Percentiles rank a stretch among this genome's conserved stretches.
Conservation (phyloP, 441 rosid genomes). For the Erysimum cheiri region DNA sequence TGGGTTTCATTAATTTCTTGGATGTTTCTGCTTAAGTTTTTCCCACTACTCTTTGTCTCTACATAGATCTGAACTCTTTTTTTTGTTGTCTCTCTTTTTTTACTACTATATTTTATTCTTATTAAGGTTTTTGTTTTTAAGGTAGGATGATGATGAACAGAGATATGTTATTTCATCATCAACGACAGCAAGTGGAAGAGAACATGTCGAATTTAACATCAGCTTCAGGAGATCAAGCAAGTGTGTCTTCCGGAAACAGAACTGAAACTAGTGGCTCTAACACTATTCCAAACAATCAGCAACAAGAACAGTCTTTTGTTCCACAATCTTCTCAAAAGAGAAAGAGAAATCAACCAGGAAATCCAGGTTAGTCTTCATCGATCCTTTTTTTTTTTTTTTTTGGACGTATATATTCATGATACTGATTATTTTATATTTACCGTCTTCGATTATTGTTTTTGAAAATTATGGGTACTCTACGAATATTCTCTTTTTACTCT, state of each 20-base stretch:
- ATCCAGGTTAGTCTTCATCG: conserved; percentile 57
- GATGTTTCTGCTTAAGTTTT: conserved; percentile 38
- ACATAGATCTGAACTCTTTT: conserved; percentile 31
- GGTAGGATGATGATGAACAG: conserved; percentile 53
- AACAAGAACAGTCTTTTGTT: conserved; percentile 47
- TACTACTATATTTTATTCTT: not conserved
- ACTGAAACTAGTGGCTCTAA: conserved; percentile 48
- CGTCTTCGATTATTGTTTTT: not conserved
- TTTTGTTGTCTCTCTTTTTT: not conserved
- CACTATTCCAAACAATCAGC: conserved; percentile 43
- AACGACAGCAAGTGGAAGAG: conserved; percentile 53
- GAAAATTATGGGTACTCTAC: conserved; percentile 9
- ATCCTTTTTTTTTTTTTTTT: not conserved
- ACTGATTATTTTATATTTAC: not conserved
- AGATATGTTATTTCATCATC: conserved; percentile 57
- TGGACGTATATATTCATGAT: not conserved
- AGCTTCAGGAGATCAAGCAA: conserved; percentile 69
- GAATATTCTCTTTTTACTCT: conserved; percentile 31
- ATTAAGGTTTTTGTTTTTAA: conserved; percentile 1
- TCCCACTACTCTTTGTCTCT: conserved; percentile 29
- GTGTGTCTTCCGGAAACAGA: conserved; percentile 75
- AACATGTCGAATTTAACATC: conserved; percentile 91
- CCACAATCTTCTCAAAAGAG: conserved; percentile 54
- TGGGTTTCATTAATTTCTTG: conserved; percentile 37
- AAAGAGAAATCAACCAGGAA: conserved; percentile 84